Conservation (phyloP, 2,329 filamentous ascomycete species). For the Neoscytalidium dimidiatum region DNA sequence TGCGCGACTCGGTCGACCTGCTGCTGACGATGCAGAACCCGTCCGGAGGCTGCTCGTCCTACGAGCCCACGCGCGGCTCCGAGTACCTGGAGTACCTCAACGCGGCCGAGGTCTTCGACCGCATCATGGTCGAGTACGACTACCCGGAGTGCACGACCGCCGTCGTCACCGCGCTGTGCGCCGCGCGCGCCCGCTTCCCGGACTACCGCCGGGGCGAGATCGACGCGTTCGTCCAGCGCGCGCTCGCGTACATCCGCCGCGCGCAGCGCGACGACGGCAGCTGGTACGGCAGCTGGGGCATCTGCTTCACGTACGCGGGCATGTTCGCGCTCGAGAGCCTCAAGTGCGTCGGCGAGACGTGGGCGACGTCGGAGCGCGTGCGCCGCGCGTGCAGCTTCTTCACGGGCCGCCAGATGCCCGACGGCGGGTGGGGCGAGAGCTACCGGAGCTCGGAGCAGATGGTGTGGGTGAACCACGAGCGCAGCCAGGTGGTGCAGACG, state of each 20-base stretch:
- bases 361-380: constrained; percentile 70
- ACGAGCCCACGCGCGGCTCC: constrained; percentile 80
- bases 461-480: constrained; percentile 73
- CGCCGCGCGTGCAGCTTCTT: constrained; percentile 83
- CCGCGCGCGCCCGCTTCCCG: constrained; percentile 81
- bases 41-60: constrained; percentile 84
- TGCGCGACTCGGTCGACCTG: constrained; percentile 88
- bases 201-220: constrained; percentile 79
- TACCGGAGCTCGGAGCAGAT: constrained; percentile 82
- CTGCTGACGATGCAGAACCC: constrained; percentile 88
- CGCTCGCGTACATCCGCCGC: constrained; percentile 79
- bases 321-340: constrained; percentile 96
- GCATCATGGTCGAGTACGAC: constrained; percentile 98
- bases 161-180: constrained; percentile 80
- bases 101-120: constrained; percentile 92
- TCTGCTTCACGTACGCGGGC: constrained; percentile 95
- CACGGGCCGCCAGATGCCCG: constrained; percentile 76
- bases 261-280: constrained; percentile 80
- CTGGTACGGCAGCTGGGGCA: constrained; percentile 98
- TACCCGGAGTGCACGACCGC: constrained; percentile 98
- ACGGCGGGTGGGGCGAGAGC: constrained; percentile 96
- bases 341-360: constrained; percentile 77
- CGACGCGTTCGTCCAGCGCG: constrained; percentile 67
- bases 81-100: constrained; percentile 83
- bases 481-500: constrained; percentile 91